A percentile compares a stretch with the other conserved stretches of the same genome.
Evolutionary conservation across 805 yeast species (phyloP).

Genomic region (Metschnikowia kofuensis): DNA sequence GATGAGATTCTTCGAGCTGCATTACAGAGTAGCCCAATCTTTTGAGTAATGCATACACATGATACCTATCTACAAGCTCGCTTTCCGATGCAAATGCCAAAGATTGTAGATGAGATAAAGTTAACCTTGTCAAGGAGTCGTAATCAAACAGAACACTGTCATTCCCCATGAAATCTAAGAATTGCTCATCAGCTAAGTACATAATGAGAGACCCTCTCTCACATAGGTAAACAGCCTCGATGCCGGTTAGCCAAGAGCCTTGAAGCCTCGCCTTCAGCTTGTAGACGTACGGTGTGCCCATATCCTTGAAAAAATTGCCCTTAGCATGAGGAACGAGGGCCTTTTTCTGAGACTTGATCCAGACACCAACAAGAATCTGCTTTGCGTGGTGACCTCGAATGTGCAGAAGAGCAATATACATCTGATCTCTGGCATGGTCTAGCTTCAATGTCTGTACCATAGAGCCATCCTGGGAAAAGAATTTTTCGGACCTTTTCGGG

Average conservation of each 20-base stretch:
- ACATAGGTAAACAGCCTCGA: slow-evolving; percentile 73
- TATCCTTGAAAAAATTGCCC: slow-evolving; percentile 71
- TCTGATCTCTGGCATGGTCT: slow-evolving; percentile 55
- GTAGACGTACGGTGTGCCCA: slow-evolving; percentile 52
- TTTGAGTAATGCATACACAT: slow-evolving; percentile 70
- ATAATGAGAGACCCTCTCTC: slow-evolving; percentile 65
- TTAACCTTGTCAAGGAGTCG: slow-evolving; percentile 35
- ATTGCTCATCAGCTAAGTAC: slow-evolving; percentile 23
- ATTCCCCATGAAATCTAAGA: slow-evolving; percentile 20
- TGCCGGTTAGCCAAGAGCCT: slow-evolving; percentile 50
- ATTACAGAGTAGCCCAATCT: slow-evolving; percentile 70
- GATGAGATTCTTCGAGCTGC: slow-evolving; percentile 12
- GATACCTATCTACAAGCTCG: slow-evolving; percentile 51
- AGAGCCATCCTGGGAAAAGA: slow-evolving; percentile 80
- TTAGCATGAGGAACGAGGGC: slow-evolving; percentile 46
- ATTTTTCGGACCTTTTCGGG: slow-evolving; percentile 82
- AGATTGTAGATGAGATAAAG: slow-evolving; percentile 64
- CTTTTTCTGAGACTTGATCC: slow-evolving; percentile 26
- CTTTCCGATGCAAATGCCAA: slow-evolving; percentile 37
- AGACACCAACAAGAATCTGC: slow-evolving; percentile 51
- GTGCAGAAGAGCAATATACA: slow-evolving; percentile 63
- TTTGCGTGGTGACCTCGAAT: slow-evolving; percentile 50
- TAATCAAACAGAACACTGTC: slow-evolving; percentile 24
- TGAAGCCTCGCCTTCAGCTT: slow-evolving; percentile 14
- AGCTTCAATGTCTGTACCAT: slow-evolving; percentile 47